Evolutionary conservation across 1,284 basidiomycete species (phyloP), one percentile per base, ranked within the genome.

Genomic region (Apiotrichum mycotoxinovorans): DNA sequence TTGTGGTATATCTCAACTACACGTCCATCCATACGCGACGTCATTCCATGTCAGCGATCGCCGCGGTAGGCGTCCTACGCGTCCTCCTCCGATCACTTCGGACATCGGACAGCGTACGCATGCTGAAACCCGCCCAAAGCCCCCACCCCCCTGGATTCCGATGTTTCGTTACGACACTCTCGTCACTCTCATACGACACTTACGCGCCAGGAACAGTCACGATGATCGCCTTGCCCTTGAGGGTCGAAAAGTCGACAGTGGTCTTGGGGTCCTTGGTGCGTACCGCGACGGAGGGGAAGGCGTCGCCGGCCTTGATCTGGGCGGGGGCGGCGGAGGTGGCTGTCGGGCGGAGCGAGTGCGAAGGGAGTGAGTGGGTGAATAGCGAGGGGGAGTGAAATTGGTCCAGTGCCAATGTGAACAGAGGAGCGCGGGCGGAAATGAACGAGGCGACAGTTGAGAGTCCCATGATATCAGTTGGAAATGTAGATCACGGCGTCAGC

Each of bases 221-320:
- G 62, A 90, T 80, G 64, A 89, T 71, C 68, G 85, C 87, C 78
- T 84, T 88, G 40, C 88, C 87, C 17, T 74, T 76, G 48, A 86
- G 76, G 55, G 79, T 70, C 27, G 69, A 77, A 51, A 88, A 79
- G 27, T 79, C 79, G 57, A 81, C 70, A 12, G 80, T 64, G 54
- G 80, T 75, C 57, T 83, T 80, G 1, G 85, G 69, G 45, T 79
- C 78, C 42, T 81, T 81, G 66, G 84, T 80, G 70, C 87, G 87
- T 68, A 88, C 81, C 23, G 82, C 77, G 4, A 80, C 73, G n/a
- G 71, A 64, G 27, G 73, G 73, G 33, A 85, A 79, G 18, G 72
- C 63, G 47, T 68, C 75, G 18, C 84, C 85, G 25, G 79, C 75
- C 61, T 81, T 78, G 63, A 84, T 80, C 25, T 52, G 34, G 14